These are phyloP conservation scores for Anthostomella pinea DNA, from an alignment of 2,329 filamentous ascomycete species.

Conservation along the genomic window DNA sequence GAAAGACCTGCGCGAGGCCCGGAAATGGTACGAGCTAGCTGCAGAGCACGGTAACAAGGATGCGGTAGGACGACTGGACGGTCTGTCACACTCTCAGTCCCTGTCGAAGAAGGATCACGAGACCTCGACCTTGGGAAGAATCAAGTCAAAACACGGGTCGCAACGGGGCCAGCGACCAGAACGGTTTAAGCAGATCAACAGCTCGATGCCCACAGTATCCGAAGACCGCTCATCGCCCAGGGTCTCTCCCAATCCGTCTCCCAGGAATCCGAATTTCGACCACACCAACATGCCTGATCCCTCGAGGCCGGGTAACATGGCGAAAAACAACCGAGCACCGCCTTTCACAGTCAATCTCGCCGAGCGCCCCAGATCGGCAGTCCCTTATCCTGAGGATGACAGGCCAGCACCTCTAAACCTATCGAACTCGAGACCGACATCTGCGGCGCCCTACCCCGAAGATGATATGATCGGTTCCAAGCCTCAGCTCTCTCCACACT, in stretches of 20 bases:
- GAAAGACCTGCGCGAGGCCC: constrained; percentile 78
- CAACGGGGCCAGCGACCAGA: constrained; percentile 61
- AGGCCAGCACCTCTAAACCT: constrained; percentile 49
- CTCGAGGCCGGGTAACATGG: constrained; percentile 37
- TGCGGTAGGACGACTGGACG: constrained; percentile 76
- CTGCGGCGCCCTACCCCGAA: constrained; percentile 52
- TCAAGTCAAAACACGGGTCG: constrained; percentile 77
- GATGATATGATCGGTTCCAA: constrained; percentile 40
- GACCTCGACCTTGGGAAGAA: constrained; percentile 81
- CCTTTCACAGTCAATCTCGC: constrained; percentile 53
- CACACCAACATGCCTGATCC: constrained; percentile 46
- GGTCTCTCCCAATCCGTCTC: constrained; percentile 42
- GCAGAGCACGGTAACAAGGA: constrained; percentile 91
- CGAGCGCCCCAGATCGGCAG: constrained; percentile 52
- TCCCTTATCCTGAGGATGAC: constrained; percentile 71
- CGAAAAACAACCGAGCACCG: constrained; percentile 39
- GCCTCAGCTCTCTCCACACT: constrained; percentile 38
- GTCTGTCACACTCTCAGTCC: constrained; percentile 76
- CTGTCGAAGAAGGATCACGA: constrained; percentile 91
- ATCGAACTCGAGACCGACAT: constrained; percentile 43
- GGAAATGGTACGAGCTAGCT: constrained; percentile 86
- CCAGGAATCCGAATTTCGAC: constrained; percentile 39
- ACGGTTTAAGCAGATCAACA: constrained; percentile 50
- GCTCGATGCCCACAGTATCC: constrained; percentile 47
- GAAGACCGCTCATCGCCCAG: constrained; percentile 39